Conservation (phyloP, 441 rosid genomes). For the Omphalea diandra region DNA sequence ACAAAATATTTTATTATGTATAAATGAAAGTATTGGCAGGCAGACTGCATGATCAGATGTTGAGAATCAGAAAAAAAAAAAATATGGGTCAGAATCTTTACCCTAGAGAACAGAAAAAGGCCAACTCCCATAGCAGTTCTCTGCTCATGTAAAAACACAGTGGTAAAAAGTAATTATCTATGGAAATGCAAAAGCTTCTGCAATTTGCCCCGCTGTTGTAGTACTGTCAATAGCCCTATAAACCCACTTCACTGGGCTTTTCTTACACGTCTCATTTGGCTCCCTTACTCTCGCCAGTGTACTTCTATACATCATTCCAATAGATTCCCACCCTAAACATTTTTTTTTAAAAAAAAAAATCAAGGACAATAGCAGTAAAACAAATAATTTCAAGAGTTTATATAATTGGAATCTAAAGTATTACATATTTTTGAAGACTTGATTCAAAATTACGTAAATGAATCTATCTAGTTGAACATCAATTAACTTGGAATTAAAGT, state of each 20-base stretch:
- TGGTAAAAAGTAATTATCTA: no score
- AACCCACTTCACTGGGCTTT: slow-evolving; percentile 11
- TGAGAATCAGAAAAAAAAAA: slow-evolving; percentile 14
- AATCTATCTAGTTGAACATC: no score
- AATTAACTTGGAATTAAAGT: no score
- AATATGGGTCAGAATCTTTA: slow-evolving; percentile 21
- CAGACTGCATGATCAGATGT: slow-evolving; percentile 1
- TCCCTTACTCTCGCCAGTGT: background rate
- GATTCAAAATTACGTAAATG: no score
- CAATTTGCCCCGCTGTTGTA: background rate
- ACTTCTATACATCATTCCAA: background rate
- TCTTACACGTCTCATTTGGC: slow-evolving; percentile 41
- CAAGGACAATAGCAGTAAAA: no score
- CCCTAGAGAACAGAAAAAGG: no score
- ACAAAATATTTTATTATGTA: no score
- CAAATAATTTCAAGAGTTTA: no score
- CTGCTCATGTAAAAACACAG: slow-evolving; percentile 21
- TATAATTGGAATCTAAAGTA: no score
- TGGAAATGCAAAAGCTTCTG: slow-evolving; percentile 16
- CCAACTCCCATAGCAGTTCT: background rate
- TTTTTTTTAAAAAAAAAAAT: no score
- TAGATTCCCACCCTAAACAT: no score
- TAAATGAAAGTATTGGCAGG: background rate
- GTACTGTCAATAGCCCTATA: background rate
- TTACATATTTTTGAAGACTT: no score